Evolutionary conservation across 768 basidiomycete genomes (phyloP), one percentile per base, ranked within the genome.

Genomic region (Mycena epipterygia): DNA sequence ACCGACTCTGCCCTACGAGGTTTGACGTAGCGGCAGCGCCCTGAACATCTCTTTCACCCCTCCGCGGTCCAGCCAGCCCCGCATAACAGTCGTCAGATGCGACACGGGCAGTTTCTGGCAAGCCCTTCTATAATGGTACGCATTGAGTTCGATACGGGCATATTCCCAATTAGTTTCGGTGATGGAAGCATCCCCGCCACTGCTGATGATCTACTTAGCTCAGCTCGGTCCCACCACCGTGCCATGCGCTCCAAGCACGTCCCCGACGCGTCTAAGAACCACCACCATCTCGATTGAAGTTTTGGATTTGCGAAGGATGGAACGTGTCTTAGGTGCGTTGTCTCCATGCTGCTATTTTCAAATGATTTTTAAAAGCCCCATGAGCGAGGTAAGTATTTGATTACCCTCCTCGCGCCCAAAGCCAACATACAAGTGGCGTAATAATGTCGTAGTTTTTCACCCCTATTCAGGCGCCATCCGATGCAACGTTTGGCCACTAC

Each of bases 251-350:
- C 32, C 52, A 21, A 53, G 30, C 52, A 33, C 52, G 29, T 53
- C 52, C 23, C 30, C 52, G 30, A 53, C 52, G 17, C 32, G 19
- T 53, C 52, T 53, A 21, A 53, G 52, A 19, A 53, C 52, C 52
- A 17, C 52, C 30, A n/a, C 17, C 32, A 53, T 53, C 30, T 33
- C 32, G 52, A 53, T 53, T 33, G 29, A 8, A 33, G 32, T 33
- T 53, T n/a, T n/a, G n/a, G n/a, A n/a, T n/a, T 53, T 53, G 32
- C 52, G 52, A 53, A 5, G 52, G 52, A 53, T 53, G 52, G 52
- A 53, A 33, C 33, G 52, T 53, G 32, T 53, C 32, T 53, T 33
- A 53, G 52, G 52, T 29, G 52, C 52, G 32, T 53, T 53, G 33
- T 33, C 14, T 53, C 52, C 37, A 39, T 39, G 9, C 37, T 16